Evolutionary conservation across 108 stramenopile genomes (phyloP).

Genomic region (Cafeteria roenbergensis): DNA sequence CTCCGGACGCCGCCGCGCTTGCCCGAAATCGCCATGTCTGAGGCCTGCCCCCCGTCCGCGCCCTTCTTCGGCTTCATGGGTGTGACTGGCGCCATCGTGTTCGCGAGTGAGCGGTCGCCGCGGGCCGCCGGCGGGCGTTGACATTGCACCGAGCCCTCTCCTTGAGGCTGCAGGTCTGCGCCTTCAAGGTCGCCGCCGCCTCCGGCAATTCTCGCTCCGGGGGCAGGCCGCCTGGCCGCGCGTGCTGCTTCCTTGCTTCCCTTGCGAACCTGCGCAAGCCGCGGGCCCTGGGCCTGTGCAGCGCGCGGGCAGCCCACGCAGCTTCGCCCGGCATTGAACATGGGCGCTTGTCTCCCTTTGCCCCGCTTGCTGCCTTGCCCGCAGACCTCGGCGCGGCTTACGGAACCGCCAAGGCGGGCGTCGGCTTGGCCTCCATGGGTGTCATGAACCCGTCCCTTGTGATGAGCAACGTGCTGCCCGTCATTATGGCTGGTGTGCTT

Average conservation of each 20-base stretch:
- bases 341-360: background rate
- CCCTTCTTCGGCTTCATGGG: constrained; percentile 14
- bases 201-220: no score
- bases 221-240: no score
- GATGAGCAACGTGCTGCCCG: constrained; percentile 98
- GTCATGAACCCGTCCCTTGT: constrained; percentile 92
- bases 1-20: background rate
- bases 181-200: no score
- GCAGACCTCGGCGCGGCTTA: constrained; percentile 88
- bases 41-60: background rate
- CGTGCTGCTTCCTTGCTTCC: no score
- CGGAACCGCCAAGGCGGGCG: constrained; percentile 91
- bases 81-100: background rate
- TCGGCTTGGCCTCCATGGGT: constrained; percentile 94
- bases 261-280: no score
- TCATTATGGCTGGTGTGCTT: constrained; percentile 98
- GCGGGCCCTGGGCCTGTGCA: no score
- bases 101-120: background rate
- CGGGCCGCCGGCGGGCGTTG: background rate
- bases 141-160: background rate
- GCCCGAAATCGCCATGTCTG: background rate
- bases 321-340: constrained; percentile 2
- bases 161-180: background rate
- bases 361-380: background rate
- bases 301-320: no score